phyloP scores from a whole-genome alignment of 148 eudicot species.

The Amaranthus palmeri region DNA sequence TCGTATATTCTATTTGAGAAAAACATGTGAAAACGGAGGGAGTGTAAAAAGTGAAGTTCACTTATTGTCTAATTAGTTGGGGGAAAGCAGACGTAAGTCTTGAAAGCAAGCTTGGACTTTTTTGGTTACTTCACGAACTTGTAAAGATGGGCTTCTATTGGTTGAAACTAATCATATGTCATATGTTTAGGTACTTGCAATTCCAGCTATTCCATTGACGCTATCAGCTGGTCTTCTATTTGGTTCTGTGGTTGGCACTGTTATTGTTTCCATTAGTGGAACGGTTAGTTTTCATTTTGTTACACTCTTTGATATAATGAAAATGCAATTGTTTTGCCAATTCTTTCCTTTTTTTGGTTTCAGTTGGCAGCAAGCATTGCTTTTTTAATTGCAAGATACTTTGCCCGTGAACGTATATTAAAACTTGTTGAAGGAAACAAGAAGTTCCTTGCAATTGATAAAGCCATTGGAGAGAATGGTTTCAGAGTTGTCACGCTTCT shows the following conservation, averaged over 20 bases:
- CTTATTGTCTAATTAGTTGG: too few relatives aligned
- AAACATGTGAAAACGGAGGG: too few relatives aligned
- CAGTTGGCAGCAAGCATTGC: slow-evolving; percentile 97
- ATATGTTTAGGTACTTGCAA: slow-evolving; percentile 64
- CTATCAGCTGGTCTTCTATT: slow-evolving; percentile 98
- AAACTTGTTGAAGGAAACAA: slow-evolving; percentile 96
- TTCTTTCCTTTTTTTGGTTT: slow-evolving; percentile 20
- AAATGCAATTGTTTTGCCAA: background rate
- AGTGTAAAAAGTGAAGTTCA: too few relatives aligned
- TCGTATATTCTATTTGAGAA: too few relatives aligned
- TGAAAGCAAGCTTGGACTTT: too few relatives aligned
- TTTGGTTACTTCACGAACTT: background rate
- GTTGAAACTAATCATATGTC: slow-evolving; percentile 7
- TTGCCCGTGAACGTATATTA: slow-evolving; percentile 98
- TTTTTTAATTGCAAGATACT: slow-evolving; percentile 95
- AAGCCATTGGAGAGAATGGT: slow-evolving; percentile 98
- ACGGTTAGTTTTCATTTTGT: slow-evolving; percentile 51
- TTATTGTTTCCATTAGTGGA: slow-evolving; percentile 94
- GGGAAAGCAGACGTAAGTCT: too few relatives aligned
- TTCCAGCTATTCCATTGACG: slow-evolving; percentile 97
- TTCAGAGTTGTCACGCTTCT: slow-evolving; percentile 93
- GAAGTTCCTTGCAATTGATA: slow-evolving; percentile 98
- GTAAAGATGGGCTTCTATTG: background rate
- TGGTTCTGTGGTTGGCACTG: slow-evolving; percentile 80
- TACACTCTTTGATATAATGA: background rate